These are phyloP conservation scores for Cyclotella baltica DNA, from an alignment of 108 stramenopile species.

Conservation along the genomic window DNA sequence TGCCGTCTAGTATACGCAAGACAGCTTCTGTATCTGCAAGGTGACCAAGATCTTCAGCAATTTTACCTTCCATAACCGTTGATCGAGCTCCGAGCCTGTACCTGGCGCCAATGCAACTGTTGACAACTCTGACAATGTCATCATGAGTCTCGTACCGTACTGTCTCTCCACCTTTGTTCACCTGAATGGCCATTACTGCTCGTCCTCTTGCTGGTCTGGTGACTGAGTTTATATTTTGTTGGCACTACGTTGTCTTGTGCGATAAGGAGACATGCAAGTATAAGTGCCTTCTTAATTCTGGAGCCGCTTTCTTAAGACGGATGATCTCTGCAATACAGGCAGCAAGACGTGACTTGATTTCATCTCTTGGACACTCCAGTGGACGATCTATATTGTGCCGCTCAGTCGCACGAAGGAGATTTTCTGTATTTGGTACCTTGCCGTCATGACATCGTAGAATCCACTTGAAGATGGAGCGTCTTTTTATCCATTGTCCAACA, in stretches of 20 bases:
- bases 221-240: neutral
- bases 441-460: conserved; percentile 12
- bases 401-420: neutral
- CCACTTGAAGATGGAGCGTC: neutral
- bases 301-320: neutral
- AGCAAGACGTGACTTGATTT: neutral
- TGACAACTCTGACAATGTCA: neutral
- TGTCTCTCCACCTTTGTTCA: neutral
- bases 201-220: neutral
- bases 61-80: neutral
- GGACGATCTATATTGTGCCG: neutral
- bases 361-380: neutral
- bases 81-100: neutral
- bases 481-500: conserved; percentile 2
- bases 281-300: neutral
- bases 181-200: neutral
- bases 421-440: conserved; percentile 9
- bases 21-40: neutral
- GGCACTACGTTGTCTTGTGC: neutral
- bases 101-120: neutral
- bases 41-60: conserved; percentile 12
- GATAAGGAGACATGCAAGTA: neutral
- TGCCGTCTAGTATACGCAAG: conserved; percentile 18
- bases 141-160: neutral
- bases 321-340: neutral